phyloP scores from a whole-genome alignment of 257 asterid genomes.

The Lavandula angustifolia region DNA sequence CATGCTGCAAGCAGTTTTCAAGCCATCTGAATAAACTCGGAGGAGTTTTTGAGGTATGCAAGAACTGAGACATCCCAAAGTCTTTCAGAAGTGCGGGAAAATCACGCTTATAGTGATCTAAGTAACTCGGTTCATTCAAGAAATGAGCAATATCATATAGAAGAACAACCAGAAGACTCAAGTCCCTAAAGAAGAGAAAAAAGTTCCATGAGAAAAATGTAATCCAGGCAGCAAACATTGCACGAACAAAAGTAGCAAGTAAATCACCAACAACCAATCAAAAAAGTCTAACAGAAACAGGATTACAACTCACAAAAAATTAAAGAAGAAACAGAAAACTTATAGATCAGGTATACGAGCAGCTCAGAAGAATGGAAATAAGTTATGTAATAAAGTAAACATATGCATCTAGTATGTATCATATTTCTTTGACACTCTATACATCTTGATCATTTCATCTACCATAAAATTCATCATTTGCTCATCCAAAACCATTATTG shows the following conservation, averaged over 20 bases:
- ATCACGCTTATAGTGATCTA: slow-evolving; percentile 91
- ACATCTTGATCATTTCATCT: neutral
- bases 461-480: neutral
- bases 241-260: slow-evolving; percentile 13
- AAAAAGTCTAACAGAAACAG: neutral
- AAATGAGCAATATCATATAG: slow-evolving; percentile 65
- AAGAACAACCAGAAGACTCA: slow-evolving; percentile 76
- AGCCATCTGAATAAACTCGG: slow-evolving; percentile 95
- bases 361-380: slow-evolving; percentile 15
- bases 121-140: slow-evolving; percentile 67
- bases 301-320: slow-evolving; percentile 3
- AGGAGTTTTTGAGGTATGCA: slow-evolving; percentile 49
- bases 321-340: neutral
- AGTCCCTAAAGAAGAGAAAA: slow-evolving; percentile 59
- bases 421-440: neutral
- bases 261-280: slow-evolving; percentile 16
- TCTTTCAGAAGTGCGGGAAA: slow-evolving; percentile 65
- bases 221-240: slow-evolving; percentile 17
- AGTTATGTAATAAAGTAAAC: neutral
- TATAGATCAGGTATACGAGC: slow-evolving; percentile 5
- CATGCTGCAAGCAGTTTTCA: slow-evolving; percentile 72
- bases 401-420: neutral
- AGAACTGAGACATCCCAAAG: slow-evolving; percentile 37
- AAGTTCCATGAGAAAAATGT: slow-evolving; percentile 24
- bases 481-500: neutral